Conservation (phyloP, 2,329 filamentous ascomycete genomes). For the Beauveria sp. region DNA sequence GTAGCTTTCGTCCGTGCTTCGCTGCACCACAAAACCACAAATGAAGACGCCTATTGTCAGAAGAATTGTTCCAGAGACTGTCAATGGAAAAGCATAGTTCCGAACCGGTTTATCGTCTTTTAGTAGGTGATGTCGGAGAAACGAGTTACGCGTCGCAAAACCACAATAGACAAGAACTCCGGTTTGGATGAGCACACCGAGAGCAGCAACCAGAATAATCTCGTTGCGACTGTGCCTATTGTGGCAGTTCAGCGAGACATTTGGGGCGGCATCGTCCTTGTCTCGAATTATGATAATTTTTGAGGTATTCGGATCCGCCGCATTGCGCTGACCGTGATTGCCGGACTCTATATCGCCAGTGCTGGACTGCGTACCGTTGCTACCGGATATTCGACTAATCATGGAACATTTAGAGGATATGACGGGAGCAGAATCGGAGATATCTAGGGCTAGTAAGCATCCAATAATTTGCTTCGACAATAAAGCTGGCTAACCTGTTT, state of each 20-base stretch:
- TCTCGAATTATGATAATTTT: not conserved
- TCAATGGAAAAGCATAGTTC: not conserved
- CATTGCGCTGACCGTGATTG: not conserved
- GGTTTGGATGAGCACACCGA: not conserved
- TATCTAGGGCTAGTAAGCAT: not conserved
- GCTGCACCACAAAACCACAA: constrained; percentile 25
- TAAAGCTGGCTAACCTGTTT: not conserved
- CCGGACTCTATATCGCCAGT: not conserved
- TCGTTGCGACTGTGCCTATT: not conserved
- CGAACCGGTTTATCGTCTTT: not conserved
- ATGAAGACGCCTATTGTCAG: constrained; percentile 19
- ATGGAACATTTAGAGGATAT: not conserved
- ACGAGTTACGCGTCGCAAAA: not conserved
- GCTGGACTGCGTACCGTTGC: not conserved
- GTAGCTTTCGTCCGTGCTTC: constrained; percentile 20
- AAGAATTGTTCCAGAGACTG: not conserved
- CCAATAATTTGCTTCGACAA: not conserved
- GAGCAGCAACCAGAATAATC: not conserved
- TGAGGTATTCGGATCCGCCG: not conserved
- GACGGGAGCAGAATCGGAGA: not conserved
- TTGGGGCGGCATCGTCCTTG: not conserved
- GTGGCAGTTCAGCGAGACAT: not conserved
- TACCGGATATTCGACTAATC: not conserved
- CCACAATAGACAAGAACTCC: not conserved
- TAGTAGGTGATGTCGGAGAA: not conserved